Evolutionary conservation across 768 basidiomycete species (phyloP).

Genomic region (Leccinum imitatum): DNA sequence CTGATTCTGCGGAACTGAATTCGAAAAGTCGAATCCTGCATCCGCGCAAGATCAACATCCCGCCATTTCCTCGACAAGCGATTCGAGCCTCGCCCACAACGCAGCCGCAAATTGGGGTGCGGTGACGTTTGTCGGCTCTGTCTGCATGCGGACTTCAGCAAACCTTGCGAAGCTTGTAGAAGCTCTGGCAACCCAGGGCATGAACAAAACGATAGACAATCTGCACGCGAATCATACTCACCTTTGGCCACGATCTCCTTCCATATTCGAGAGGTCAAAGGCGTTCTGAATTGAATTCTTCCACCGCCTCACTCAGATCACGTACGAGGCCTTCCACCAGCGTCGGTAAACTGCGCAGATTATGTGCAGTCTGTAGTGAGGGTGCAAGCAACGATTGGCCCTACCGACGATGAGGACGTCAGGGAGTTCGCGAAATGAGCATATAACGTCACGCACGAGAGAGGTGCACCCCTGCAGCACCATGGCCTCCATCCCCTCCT

Average conservation of each 20-base stretch:
- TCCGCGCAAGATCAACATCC: conserved; percentile 76
- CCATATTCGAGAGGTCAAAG: conserved; percentile 87
- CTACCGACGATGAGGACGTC: conserved; percentile 38
- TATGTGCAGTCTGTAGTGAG: conserved; percentile 94
- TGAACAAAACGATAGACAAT: background rate
- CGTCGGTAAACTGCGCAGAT: conserved; percentile 79
- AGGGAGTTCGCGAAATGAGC: background rate
- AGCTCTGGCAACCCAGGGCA: conserved; percentile 14
- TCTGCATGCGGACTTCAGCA: conserved; percentile 81
- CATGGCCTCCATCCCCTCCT: conserved; percentile 89
- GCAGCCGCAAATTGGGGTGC: conserved; percentile 83
- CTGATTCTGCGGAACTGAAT: background rate
- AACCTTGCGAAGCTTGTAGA: conserved; percentile 31
- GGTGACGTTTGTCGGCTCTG: conserved; percentile 86
- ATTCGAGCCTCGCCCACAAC: conserved; percentile 56
- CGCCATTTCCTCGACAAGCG: conserved; percentile 78
- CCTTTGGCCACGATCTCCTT: conserved; percentile 84
- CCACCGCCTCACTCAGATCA: conserved; percentile 82
- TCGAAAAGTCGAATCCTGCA: conserved; percentile 36
- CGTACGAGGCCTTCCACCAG: conserved; percentile 76
- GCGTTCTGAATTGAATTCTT: conserved; percentile 72
- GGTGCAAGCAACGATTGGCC: conserved; percentile 90
- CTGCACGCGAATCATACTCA: conserved; percentile 21
- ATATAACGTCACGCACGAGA: conserved; percentile 50
- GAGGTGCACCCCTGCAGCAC: conserved; percentile 75